Evolutionary conservation across 805 yeast species (phyloP), one percentile per base, ranked within the genome.

Genomic region (Sugiyamaella americana): DNA sequence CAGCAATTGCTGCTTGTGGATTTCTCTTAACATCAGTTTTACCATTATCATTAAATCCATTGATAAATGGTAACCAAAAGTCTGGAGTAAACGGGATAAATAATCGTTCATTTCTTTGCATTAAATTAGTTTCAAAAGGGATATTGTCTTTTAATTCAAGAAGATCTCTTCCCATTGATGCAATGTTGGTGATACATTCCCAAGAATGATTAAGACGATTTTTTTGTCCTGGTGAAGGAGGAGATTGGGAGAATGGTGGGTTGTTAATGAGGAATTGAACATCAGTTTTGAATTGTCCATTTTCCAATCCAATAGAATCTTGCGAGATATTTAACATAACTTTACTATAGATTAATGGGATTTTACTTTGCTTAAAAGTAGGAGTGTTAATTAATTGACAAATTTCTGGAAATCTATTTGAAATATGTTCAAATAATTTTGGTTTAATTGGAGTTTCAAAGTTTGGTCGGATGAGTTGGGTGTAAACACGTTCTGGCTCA

Each of bases 1-100:
- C 69, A 18, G 51, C 52, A 18, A 65, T 52, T 17, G 66, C 64
- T 13, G 62, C 57, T 36, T 54, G 58, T 2, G 61, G 53, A 44
- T 58, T 53, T 23, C 51, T 46, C 30, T 48, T 48, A 32, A 53
- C 51, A 19, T 49, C 53, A 6, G 53, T 40, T 23, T 36, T 32
- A 16, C 37, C 41, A 24, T 34, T 38, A 36, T 43, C 45, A 37
- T 30, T 29, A 48, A 66, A 58, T 3, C 68, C 65, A 17, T 52
- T 50, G 29, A 66, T 45, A 51, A 66, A 66, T 22, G 68, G 69
- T 3, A 63, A 52, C 69, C 69, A 66, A 51, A 66, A 66, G 44
- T 66, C 70, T 19, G 62, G 52, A 16, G 67, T 59, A 51, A 64
- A 64, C 11, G 68, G 69, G 21, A 66, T 55, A 22, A 37, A 53